phyloP scores from a whole-genome alignment of 2,329 filamentous ascomycete species.

The Fusarium stilboides region DNA sequence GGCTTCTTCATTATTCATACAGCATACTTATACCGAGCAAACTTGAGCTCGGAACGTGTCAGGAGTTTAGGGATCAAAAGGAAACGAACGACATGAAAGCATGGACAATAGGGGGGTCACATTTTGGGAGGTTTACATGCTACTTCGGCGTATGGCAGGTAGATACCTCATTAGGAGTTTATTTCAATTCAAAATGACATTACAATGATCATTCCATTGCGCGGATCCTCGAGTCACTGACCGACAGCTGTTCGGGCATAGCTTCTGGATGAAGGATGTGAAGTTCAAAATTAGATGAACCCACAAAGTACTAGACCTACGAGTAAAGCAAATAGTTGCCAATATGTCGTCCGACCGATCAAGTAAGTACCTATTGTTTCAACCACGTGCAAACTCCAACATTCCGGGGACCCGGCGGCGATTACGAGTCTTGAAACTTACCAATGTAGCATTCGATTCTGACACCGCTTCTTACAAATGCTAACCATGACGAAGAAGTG shows the following conservation, averaged over 20 bases:
- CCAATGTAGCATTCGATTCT: conserved; percentile 9
- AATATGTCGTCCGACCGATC: not conserved
- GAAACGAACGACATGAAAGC: conserved; percentile 30
- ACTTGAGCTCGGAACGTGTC: conserved; percentile 5
- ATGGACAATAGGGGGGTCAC: conserved; percentile 5
- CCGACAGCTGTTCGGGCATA: not conserved
- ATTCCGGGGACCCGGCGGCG: not conserved
- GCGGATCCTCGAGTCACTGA: not conserved
- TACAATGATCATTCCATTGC: not conserved
- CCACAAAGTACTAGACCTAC: not conserved
- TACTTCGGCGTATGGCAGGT: conserved; percentile 29
- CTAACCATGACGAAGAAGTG: conserved; percentile 25
- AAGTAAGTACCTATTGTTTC: conserved; percentile 16
- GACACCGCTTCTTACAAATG: conserved; percentile 35
- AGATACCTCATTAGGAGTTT: conserved; percentile 38
- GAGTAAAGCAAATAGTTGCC: not conserved
- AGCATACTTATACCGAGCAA: conserved; percentile 6
- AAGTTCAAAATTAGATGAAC: not conserved
- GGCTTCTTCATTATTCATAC: conserved; percentile 6
- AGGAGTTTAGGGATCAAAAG: conserved; percentile 33
- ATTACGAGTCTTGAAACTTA: not conserved
- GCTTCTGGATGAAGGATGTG: not conserved
- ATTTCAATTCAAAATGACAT: conserved; percentile 24
- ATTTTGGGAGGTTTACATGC: conserved; percentile 17
- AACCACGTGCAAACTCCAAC: conserved; percentile 23